These are phyloP conservation scores for Schwanniomyces sp. DNA, from an alignment of 805 yeast species.

Conservation along the genomic window DNA sequence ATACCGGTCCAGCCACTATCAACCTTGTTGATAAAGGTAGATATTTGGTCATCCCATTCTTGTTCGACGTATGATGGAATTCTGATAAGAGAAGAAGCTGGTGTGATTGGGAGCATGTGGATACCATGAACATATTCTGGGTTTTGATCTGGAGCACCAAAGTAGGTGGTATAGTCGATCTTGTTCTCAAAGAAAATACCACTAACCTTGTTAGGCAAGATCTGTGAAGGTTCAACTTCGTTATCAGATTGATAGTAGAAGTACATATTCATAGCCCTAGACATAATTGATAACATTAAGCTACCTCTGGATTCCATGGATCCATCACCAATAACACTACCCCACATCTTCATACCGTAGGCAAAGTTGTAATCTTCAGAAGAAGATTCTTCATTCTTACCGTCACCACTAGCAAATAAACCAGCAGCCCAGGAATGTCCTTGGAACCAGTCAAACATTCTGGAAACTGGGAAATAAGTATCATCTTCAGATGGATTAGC, in stretches of 20 bases:
- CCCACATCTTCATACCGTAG: constrained; percentile 72
- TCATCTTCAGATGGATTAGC: constrained; percentile 62
- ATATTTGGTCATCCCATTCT: constrained; percentile 60
- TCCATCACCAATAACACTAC: constrained; percentile 54
- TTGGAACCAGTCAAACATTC: constrained; percentile 73
- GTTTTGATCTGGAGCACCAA: constrained; percentile 45
- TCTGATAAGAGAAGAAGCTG: constrained; percentile 64
- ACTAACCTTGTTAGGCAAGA: constrained; percentile 62
- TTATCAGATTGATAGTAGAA: constrained; percentile 54
- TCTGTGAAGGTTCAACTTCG: constrained; percentile 50
- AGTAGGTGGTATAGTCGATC: constrained; percentile 70
- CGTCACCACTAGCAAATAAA: constrained; percentile 65
- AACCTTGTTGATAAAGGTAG: constrained; percentile 44
- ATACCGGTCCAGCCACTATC: constrained; percentile 72
- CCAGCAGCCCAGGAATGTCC: constrained; percentile 85
- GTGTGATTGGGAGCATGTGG: constrained; percentile 73
- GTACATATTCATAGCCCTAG: constrained; percentile 52
- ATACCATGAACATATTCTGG: constrained; percentile 73
- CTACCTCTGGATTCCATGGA: constrained; percentile 57
- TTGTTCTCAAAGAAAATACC: constrained; percentile 76
- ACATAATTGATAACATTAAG: constrained; percentile 62
- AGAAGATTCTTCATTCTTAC: constrained; percentile 72
- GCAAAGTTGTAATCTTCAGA: constrained; percentile 74
- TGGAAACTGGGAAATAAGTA: constrained; percentile 62
- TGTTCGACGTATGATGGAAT: constrained; percentile 52